These are phyloP conservation scores for Phytophthora hibernalis DNA, from an alignment of 352 stramenopile species.

Conservation along the genomic window DNA sequence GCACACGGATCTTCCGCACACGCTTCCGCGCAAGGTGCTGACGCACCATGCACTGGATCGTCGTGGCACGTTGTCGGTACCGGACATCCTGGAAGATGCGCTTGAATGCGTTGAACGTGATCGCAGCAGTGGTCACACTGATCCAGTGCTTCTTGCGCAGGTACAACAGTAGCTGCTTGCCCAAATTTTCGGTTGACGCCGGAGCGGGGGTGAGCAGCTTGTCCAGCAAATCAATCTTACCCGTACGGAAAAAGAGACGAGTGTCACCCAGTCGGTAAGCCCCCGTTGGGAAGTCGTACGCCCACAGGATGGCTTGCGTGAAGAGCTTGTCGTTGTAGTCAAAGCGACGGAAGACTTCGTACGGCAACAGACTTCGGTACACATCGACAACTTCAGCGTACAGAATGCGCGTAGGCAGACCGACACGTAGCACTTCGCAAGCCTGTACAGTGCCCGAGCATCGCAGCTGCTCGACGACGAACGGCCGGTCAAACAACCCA, in stretches of 20 bases:
- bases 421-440: constrained; percentile 83
- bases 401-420: constrained; percentile 84
- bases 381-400: constrained; percentile 89
- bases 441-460: constrained; percentile 81
- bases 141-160: constrained; percentile 87
- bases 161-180: constrained; percentile 62
- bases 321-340: constrained; percentile 89
- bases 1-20: constrained; percentile 62
- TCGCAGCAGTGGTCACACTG: constrained; percentile 64
- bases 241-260: constrained; percentile 86
- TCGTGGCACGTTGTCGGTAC: constrained; percentile 72
- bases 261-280: constrained; percentile 85
- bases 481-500: constrained; percentile 78
- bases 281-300: constrained; percentile 76
- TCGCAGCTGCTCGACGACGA: constrained; percentile 78
- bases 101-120: constrained; percentile 79
- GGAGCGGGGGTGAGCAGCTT: constrained; percentile 69
- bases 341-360: constrained; percentile 73
- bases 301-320: constrained; percentile 83
- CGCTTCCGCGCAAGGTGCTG: constrained; percentile 79
- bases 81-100: constrained; percentile 75
- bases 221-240: constrained; percentile 87
- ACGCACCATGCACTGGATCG: constrained; percentile 83
- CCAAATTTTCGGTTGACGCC: constrained; percentile 34
- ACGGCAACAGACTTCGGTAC: constrained; percentile 74